Conservation (phyloP, 2,329 filamentous ascomycete genomes). For the Plectosphaerella sp. region DNA sequence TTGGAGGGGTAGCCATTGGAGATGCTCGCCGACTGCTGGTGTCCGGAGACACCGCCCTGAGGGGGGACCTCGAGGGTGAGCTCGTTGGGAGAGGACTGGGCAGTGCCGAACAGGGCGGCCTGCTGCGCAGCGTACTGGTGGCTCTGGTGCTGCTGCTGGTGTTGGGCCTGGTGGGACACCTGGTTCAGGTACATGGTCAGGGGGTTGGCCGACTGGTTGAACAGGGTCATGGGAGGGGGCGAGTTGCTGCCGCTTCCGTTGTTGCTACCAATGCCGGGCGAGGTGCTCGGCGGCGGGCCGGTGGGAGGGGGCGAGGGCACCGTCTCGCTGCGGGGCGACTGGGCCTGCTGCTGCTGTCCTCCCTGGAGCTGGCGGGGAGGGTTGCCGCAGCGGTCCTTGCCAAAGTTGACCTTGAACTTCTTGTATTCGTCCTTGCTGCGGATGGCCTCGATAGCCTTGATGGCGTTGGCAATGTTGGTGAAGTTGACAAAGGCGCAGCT, state of each 20-base stretch:
- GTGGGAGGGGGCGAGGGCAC: slow-evolving; percentile 48
- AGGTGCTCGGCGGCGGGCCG: slow-evolving; percentile 24
- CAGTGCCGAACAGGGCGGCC: slow-evolving; percentile 73
- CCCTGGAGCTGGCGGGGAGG: slow-evolving; percentile 80
- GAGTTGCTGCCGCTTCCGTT: slow-evolving; percentile 28
- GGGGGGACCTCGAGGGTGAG: slow-evolving; percentile 54
- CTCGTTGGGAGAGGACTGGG: slow-evolving; percentile 54
- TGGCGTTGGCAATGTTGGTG: slow-evolving; percentile 98
- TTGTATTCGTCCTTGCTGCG: slow-evolving; percentile 94
- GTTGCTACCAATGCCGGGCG: slow-evolving; percentile 44
- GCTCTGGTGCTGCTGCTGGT: slow-evolving; percentile 72
- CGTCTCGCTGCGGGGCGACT: slow-evolving; percentile 60
- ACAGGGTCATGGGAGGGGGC: slow-evolving; percentile 60
- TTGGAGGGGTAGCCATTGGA: slow-evolving; percentile 58
- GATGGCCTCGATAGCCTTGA: slow-evolving; percentile 97
- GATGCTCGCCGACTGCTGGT: slow-evolving; percentile 63
- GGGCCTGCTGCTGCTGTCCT: slow-evolving; percentile 51
- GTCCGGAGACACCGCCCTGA: slow-evolving; percentile 56
- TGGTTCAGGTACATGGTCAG: slow-evolving; percentile 91
- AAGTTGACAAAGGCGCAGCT: slow-evolving; percentile 99
- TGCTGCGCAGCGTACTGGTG: slow-evolving; percentile 72
- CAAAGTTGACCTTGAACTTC: slow-evolving; percentile 99
- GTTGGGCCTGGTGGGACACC: slow-evolving; percentile 66
- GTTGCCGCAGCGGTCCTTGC: slow-evolving; percentile 97
- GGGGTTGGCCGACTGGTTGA: slow-evolving; percentile 83